A percentile compares a stretch with the other conserved stretches of the same genome.
These are phyloP conservation scores for Leccinum olivaceopallidum DNA, from an alignment of 768 basidiomycete genomes.

Conservation along the genomic window DNA sequence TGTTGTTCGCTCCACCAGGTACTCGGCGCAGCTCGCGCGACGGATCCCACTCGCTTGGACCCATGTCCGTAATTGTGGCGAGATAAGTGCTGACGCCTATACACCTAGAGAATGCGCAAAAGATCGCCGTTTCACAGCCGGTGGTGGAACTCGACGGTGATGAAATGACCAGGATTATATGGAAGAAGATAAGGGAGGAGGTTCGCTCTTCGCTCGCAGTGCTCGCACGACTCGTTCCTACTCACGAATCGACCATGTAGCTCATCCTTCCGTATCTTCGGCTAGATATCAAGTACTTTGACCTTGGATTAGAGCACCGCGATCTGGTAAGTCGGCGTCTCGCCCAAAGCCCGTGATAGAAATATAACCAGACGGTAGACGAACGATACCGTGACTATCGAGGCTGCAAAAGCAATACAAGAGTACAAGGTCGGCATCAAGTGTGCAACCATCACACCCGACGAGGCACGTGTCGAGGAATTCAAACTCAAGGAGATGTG, in stretches of 20 bases:
- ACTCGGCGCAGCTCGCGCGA: constrained; percentile 2
- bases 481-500: constrained; percentile 99
- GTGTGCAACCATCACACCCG: constrained; percentile 98
- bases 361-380: constrained; percentile 52
- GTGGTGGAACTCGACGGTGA: constrained; percentile 96
- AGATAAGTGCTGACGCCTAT: constrained; percentile 4
- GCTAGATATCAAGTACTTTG: constrained; percentile 97
- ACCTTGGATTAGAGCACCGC: constrained; percentile 92
- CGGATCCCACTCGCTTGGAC: not conserved
- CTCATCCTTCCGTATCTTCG: constrained; percentile 94
- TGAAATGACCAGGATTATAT: constrained; percentile 99
- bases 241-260: constrained; percentile 41
- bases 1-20: not conserved
- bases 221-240: not conserved
- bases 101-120: constrained; percentile 34
- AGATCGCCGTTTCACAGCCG: constrained; percentile 84
- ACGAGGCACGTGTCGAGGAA: constrained; percentile 93
- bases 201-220: constrained; percentile 41
- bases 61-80: not conserved
- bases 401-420: constrained; percentile 92
- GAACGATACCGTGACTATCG: constrained; percentile 89
- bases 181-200: constrained; percentile 97
- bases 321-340: constrained; percentile 60
- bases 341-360: not conserved
- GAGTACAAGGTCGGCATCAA: constrained; percentile 97